phyloP scores from a whole-genome alignment of 164 flowering plant species.

The Liriodendron chinense region DNA sequence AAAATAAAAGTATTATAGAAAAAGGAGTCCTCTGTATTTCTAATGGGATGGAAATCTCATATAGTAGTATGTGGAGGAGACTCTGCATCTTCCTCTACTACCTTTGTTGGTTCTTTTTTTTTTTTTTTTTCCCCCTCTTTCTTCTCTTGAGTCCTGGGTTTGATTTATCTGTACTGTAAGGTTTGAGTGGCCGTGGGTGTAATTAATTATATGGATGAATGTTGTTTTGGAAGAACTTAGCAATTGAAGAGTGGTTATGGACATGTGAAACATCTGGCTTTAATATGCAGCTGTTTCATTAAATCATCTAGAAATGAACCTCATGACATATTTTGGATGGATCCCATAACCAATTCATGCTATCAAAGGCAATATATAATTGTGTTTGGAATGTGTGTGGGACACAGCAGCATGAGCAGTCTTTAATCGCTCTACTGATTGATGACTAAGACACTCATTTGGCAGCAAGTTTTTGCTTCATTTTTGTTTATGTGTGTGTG shows the following conservation, averaged over 20 bases:
- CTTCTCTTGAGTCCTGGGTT: slow-evolving; percentile 1
- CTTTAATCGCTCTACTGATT: not conserved
- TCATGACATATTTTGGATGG: not conserved
- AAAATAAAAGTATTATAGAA: not conserved
- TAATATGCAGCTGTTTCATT: not conserved
- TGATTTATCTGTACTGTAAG: slow-evolving; percentile 8
- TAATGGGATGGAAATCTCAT: not conserved
- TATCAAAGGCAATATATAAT: not conserved
- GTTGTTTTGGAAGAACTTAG: not conserved
- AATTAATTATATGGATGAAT: slow-evolving; percentile 13
- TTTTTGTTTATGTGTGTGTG: not conserved
- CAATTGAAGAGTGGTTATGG: slow-evolving; percentile 3
- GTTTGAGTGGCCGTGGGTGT: slow-evolving; percentile 4
- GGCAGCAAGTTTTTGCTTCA: not conserved
- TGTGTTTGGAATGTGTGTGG: not conserved
- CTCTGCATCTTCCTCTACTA: not conserved
- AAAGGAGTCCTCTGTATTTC: not conserved
- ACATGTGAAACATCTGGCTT: not conserved
- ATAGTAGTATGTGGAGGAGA: not conserved
- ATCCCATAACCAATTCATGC: not conserved
- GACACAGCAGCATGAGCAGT: not conserved
- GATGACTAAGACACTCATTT: not conserved
- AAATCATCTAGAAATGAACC: not conserved
- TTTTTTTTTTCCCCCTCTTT: not conserved
- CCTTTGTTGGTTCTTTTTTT: not conserved